Evolutionary conservation across 2,329 filamentous ascomycete genomes (phyloP), one percentile per base, ranked within the genome.

Genomic region (Alternaria consortialis): DNA sequence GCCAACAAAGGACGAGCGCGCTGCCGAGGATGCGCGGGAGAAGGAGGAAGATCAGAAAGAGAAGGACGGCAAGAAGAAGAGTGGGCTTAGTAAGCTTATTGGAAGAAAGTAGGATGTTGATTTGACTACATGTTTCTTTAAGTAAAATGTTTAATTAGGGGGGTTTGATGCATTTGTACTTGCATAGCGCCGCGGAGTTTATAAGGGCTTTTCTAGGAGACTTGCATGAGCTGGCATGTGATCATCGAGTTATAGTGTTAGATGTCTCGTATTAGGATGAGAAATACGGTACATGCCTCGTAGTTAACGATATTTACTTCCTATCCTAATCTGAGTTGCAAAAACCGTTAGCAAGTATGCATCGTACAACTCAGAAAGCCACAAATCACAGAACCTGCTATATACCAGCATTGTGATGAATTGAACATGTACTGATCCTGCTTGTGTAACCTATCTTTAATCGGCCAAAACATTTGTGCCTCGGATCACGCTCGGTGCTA

Each of bases 1-100:
- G 3, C 74, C 72, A 47, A 77, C 74, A 1, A 77, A 76, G 53
- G 75, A 77, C 56, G 76, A 76, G 66, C 56, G 74, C 15, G 69
- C 66, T 32, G 66, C 63, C 12, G 70, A 69, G 34, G 73, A 73
- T 13, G 69, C 65, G 17, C 64, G 50, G n/a, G 67, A 69, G 53
- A 69, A 66, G 53, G 74, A 72, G 43, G 60, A 63, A 51, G 43
- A 42, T 25, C 66, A 64, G 59, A 52, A 50, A 1, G 48, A 58
- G 39, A 72, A 67, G 62, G 55, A 57, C 47, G 40, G 42, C 2
- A 53, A 58, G 43, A 69, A 63, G 57, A 72, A 67, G 64, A 67
- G 55, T 40, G 67, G 65, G 23, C 43, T 71, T 12, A 63, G 68
- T 31, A 67, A 66, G 52, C 58, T 73, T n/a, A 64, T 69, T 32